A percentile compares a stretch with the other conserved stretches of the same genome.
Conservation (phyloP, 2,329 filamentous ascomycete species). For the Claviceps paspali region DNA sequence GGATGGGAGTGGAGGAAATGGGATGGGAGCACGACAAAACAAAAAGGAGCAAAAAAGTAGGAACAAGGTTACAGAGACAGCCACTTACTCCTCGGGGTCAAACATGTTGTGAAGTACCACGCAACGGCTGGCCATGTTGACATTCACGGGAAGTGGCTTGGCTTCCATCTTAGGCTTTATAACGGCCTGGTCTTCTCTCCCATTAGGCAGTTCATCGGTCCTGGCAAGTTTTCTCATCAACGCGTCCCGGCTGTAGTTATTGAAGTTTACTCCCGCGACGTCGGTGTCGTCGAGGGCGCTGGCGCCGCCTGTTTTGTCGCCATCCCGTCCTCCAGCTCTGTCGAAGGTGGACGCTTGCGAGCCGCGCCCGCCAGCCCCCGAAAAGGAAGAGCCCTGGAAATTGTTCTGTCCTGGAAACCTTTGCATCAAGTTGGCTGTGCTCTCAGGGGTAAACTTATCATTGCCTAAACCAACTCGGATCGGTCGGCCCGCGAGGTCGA, state of each 20-base stretch:
- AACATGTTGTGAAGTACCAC: constrained; percentile 95
- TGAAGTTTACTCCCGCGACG: constrained; percentile 97
- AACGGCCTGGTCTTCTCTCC: constrained; percentile 54
- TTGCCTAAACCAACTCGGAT: constrained; percentile 98
- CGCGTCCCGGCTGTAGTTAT: constrained; percentile 95
- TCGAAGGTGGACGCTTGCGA: constrained; percentile 80
- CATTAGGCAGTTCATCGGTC: constrained; percentile 63
- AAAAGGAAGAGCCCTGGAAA: constrained; percentile 84
- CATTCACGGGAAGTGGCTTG: constrained; percentile 67
- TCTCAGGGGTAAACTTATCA: constrained; percentile 99
- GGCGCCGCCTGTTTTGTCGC: constrained; percentile 78
- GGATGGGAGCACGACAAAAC: neutral
- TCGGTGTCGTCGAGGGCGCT: constrained; percentile 96
- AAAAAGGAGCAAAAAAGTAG: neutral
- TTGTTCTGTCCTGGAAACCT: constrained; percentile 74
- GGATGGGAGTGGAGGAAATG: no score
- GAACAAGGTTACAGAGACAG: no score
- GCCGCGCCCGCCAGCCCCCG: constrained; percentile 75
- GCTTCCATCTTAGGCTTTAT: constrained; percentile 65
- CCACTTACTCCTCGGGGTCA: constrained; percentile 71
- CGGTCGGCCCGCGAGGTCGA: constrained; percentile 90
- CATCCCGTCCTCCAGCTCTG: constrained; percentile 74
- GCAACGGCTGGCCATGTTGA: constrained; percentile 86
- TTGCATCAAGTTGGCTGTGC: constrained; percentile 81
- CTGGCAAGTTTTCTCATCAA: constrained; percentile 97